phyloP scores from a whole-genome alignment of 495 filamentous ascomycete genomes.

The Cudoniella acicularis region DNA sequence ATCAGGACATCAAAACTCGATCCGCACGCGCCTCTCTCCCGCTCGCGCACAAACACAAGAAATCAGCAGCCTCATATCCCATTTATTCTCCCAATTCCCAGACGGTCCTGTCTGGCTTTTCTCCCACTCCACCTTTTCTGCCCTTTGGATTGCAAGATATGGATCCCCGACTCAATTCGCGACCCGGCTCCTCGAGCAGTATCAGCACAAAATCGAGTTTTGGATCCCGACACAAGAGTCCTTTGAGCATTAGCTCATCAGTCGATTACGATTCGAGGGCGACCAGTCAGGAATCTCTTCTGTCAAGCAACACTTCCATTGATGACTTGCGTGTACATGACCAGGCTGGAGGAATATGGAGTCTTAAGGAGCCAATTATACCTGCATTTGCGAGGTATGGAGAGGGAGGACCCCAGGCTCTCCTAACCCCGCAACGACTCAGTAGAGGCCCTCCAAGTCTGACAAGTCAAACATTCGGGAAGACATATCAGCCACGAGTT shows the following conservation, averaged over 20 bases:
- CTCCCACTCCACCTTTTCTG: constrained; percentile 3
- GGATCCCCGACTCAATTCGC: constrained; percentile 8
- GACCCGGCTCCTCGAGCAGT: neutral
- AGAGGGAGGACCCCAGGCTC: constrained; percentile 9
- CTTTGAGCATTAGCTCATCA: constrained; percentile 18
- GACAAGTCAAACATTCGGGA: neutral
- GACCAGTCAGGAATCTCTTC: constrained; percentile 3
- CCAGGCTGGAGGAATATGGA: neutral
- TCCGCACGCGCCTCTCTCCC: constrained; percentile 11
- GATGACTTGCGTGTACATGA: neutral
- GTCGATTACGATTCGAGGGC: constrained; percentile 13
- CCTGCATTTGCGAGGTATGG: constrained; percentile 11
- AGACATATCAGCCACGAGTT: constrained; percentile 3
- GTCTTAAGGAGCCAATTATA: constrained; percentile 12
- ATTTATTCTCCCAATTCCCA: constrained; percentile 13
- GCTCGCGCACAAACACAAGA: constrained; percentile 8
- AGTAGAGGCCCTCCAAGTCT: constrained; percentile 1
- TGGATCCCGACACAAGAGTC: constrained; percentile 9
- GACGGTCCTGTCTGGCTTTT: neutral
- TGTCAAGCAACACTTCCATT: neutral
- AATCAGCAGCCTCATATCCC: constrained; percentile 9
- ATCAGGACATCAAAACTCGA: constrained; percentile 18
- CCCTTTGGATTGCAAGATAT: constrained; percentile 1
- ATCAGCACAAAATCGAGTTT: constrained; percentile 6
- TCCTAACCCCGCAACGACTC: constrained; percentile 9